Evolutionary conservation across 164 flowering plant species (phyloP), one percentile per base, ranked within the genome.

Genomic region (Paratinospora sagittata): DNA sequence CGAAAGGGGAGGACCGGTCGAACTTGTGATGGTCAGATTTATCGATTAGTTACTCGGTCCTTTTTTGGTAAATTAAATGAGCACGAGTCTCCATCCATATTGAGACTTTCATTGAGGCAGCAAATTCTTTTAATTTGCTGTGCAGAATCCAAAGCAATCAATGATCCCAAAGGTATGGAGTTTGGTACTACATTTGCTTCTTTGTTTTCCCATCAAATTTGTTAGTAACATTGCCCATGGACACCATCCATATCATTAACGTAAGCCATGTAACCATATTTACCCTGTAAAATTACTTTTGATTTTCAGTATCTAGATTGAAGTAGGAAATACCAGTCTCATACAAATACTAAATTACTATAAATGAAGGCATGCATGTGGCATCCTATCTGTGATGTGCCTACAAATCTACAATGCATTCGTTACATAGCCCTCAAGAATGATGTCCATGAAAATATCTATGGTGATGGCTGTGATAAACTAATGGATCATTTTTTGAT

Each of bases 1-100:
- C 92, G 98, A 21, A 84, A 75, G 75, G 99, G 99, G 70, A 82
- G 99, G 80, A 95, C 99, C 62, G 98, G 99, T 66, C 84, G 98
- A 68, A 95, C 99, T 58, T 95, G 99, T 80, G 93, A 95, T 82
- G 99, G 99, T 36, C 81, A 84, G 76, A 81, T 95, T 36, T 95
- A 82, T 78, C 87, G 97, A 47, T 73, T 95, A 75, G 96, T 95
- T 36, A 83, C 94, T 45, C 76, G 87, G 69, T 75, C 97, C 26
- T 92, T 95, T 78, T 95, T 77, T 79, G 82, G 71, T 70, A 72
- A 75, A 69, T 81, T 95, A 36, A 75, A 78, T 73, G 89, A 89
- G 24, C 80, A 82, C 79, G 99, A 95, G 68, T 57, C 73, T 58
- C 99, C 98, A 17, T 74, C 94, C 52, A 89, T 95, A 75, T 75